Evolutionary conservation across 192 early-diverging fungal species (phyloP).

Genomic region (Umbelopsis sp.): DNA sequence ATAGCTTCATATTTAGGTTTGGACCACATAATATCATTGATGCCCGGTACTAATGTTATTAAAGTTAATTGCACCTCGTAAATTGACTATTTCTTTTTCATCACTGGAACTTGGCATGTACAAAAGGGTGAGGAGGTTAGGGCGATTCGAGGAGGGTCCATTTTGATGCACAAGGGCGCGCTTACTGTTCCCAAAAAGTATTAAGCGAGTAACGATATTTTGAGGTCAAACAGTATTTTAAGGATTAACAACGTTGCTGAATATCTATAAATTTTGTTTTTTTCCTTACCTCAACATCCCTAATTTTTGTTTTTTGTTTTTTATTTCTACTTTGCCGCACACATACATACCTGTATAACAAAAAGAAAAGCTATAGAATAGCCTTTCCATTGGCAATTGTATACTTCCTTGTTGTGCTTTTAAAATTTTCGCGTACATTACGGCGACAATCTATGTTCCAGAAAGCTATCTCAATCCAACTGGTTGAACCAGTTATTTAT

Average conservation of each 20-base stretch:
- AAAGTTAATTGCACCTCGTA: neutral
- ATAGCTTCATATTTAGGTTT: no score
- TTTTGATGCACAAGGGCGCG: neutral
- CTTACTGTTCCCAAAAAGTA: neutral
- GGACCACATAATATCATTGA: neutral
- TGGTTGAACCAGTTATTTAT: constrained; percentile 32
- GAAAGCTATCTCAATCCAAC: constrained; percentile 30
- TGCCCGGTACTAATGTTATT: neutral
- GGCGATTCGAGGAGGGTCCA: neutral
- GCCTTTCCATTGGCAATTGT: neutral
- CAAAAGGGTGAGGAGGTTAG: constrained; percentile 10
- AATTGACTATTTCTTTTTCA: neutral
- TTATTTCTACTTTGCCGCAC: neutral
- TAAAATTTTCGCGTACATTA: neutral
- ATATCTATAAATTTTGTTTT: neutral
- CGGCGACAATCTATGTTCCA: constrained; percentile 19
- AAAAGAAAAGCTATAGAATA: neutral
- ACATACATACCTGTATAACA: neutral
- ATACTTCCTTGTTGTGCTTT: neutral
- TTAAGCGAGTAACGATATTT: neutral
- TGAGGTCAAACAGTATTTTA: constrained; percentile 2
- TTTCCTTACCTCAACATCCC: neutral
- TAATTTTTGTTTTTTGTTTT: no score
- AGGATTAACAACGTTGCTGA: neutral
- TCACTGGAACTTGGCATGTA: neutral